Percentiles rank a stretch among this genome's conserved stretches.
These are phyloP conservation scores for Fraxinus platypoda DNA, from an alignment of 305 asterid species.

Conservation along the genomic window DNA sequence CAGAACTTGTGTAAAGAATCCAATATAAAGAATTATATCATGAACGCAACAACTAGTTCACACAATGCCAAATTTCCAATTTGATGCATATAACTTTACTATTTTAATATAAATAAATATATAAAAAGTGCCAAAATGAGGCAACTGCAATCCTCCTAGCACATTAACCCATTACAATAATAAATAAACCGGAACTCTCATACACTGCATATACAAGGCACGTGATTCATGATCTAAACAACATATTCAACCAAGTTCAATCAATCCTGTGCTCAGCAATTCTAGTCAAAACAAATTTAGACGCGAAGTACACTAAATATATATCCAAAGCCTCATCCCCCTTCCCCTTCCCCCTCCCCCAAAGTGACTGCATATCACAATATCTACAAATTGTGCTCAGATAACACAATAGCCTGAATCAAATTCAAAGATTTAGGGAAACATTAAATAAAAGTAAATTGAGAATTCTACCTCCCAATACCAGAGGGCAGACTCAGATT, in stretches of 20 bases:
- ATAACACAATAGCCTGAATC: background rate
- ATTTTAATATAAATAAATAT: background rate
- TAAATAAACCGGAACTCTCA: background rate
- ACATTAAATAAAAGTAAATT: background rate
- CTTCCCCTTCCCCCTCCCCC: background rate
- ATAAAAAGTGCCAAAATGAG: background rate
- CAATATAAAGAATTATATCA: background rate
- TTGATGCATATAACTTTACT: background rate
- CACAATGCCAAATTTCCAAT: background rate
- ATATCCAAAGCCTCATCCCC: background rate
- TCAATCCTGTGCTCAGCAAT: background rate
- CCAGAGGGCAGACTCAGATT: constrained; percentile 70
- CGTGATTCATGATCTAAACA: background rate
- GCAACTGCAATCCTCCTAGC: background rate
- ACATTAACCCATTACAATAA: background rate
- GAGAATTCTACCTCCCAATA: constrained; percentile 80
- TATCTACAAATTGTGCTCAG: background rate
- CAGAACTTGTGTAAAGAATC: background rate
- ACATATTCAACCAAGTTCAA: background rate
- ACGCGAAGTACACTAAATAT: background rate
- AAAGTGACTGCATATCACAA: background rate
- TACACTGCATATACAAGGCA: background rate
- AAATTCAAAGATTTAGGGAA: background rate
- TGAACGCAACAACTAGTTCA: background rate
- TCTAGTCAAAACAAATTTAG: background rate